phyloP scores from a whole-genome alignment of 495 filamentous ascomycete genomes.

The Hypoxylon subgilvum region DNA sequence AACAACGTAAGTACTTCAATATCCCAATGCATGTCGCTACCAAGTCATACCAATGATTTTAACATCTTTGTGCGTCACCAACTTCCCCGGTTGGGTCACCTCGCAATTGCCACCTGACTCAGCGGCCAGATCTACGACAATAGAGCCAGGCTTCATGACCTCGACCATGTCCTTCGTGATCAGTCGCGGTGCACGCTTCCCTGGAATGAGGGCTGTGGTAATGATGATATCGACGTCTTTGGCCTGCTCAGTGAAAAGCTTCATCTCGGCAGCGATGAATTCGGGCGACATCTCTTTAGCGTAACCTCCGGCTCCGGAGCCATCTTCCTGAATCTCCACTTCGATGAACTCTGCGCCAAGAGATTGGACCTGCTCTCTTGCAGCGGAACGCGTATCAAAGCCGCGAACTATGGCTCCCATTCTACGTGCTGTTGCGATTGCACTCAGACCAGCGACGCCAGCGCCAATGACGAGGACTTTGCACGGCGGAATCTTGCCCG shows the following conservation, averaged over 20 bases:
- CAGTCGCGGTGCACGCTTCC: conserved; percentile 74
- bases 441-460: conserved; percentile 80
- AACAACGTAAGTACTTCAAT: not conserved
- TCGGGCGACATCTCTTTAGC: conserved; percentile 89
- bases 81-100: conserved; percentile 70
- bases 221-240: conserved; percentile 86
- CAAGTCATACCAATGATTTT: conserved; percentile 71
- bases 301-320: conserved; percentile 79
- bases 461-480: conserved; percentile 85
- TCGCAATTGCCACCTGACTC: conserved; percentile 85
- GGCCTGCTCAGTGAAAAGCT: conserved; percentile 80
- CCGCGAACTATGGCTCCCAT: conserved; percentile 84
- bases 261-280: conserved; percentile 88
- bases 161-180: conserved; percentile 79
- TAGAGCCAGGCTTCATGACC: conserved; percentile 80
- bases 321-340: conserved; percentile 82
- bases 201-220: conserved; percentile 82
- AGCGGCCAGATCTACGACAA: conserved; percentile 80
- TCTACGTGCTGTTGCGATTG: conserved; percentile 78
- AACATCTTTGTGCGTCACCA: conserved; percentile 72
- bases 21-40: not conserved
- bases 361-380: conserved; percentile 82
- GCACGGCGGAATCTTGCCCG: conserved; percentile 80
- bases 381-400: conserved; percentile 79
- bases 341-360: conserved; percentile 84